Conservation (phyloP, 1,284 basidiomycete genomes). For the Boletellus dicymbophilus region DNA sequence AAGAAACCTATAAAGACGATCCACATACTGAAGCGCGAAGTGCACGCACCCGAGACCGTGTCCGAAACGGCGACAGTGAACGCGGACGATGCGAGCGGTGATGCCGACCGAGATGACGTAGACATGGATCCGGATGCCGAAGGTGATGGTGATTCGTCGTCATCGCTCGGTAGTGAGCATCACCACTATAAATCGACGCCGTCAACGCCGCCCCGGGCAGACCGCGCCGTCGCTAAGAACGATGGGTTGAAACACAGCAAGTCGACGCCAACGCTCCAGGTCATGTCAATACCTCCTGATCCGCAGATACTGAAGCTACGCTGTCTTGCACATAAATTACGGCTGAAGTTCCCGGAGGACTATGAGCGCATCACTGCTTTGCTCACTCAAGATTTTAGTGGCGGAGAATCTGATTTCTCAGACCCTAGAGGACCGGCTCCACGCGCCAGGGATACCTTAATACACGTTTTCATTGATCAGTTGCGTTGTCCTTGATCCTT, state of each 20-base stretch:
- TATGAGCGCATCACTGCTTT: constrained; percentile 46
- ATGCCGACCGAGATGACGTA: constrained; percentile 28
- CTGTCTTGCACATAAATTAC: constrained; percentile 55
- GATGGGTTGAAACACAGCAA: constrained; percentile 42
- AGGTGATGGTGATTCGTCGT: constrained; percentile 32
- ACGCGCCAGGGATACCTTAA: constrained; percentile 53
- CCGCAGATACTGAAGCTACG: constrained; percentile 53
- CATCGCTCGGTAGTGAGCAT: constrained; percentile 32
- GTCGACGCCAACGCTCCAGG: constrained; percentile 43
- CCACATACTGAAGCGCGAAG: constrained; percentile 27
- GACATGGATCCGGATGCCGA: constrained; percentile 17
- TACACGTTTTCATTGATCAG: constrained; percentile 90
- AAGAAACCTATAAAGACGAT: constrained; percentile 39
- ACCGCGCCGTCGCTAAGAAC: constrained; percentile 16
- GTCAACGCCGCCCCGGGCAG: constrained; percentile 33
- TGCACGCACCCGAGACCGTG: constrained; percentile 21
- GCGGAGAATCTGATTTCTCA: constrained; percentile 38
- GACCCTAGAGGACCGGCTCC: constrained; percentile 51
- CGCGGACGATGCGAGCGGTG: constrained; percentile 25
- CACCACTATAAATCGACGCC: constrained; percentile 40
- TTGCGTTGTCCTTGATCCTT: constrained; percentile 39
- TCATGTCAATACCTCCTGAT: constrained; percentile 43
- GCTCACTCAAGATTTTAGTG: constrained; percentile 42
- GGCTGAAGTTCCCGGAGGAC: constrained; percentile 58
- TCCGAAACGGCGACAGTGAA: constrained; percentile 25